A percentile compares a stretch with the other conserved stretches of the same genome.
These are phyloP conservation scores for Candida andamanensis DNA, from an alignment of 805 yeast species.

Conservation along the genomic window DNA sequence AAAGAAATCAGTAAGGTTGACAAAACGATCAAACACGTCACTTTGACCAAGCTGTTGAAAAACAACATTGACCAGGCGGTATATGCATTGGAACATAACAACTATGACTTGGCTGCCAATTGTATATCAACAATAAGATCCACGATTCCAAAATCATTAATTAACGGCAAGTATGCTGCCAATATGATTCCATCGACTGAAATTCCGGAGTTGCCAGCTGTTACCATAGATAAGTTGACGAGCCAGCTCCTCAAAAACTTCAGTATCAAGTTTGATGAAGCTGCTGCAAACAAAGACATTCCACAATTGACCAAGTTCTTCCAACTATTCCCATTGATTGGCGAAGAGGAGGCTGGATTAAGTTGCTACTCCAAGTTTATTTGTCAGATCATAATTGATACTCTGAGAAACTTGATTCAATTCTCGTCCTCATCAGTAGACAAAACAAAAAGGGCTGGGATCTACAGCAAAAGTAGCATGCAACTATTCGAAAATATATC, in stretches of 20 bases:
- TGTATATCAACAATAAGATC: conserved; percentile 43
- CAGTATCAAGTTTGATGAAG: conserved; percentile 57
- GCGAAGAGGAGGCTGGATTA: conserved; percentile 65
- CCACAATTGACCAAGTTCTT: conserved; percentile 71
- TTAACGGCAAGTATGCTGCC: conserved; percentile 64
- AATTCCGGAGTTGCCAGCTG: conserved; percentile 72
- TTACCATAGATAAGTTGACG: conserved; percentile 54
- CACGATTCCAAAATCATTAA: conserved; percentile 49
- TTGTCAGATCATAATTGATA: conserved; percentile 76
- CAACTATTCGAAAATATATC: conserved; percentile 82
- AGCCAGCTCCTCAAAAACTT: conserved; percentile 54
- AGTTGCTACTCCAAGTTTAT: conserved; percentile 81
- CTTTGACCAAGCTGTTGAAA: conserved; percentile 60
- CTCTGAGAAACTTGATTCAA: conserved; percentile 63
- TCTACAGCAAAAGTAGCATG: conserved; percentile 54
- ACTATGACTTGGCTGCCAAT: conserved; percentile 76
- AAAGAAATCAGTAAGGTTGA: conserved; percentile 62
- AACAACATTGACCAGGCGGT: conserved; percentile 59
- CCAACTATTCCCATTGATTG: conserved; percentile 82
- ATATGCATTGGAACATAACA: conserved; percentile 59
- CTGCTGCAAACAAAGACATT: conserved; percentile 63
- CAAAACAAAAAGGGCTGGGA: conserved; percentile 36
- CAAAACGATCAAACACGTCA: conserved; percentile 58
- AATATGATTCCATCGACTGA: conserved; percentile 83
- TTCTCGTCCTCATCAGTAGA: conserved; percentile 20